Evolutionary conservation across 192 early-diverging fungal species (phyloP).

Genomic region (Coemansia biformis): DNA sequence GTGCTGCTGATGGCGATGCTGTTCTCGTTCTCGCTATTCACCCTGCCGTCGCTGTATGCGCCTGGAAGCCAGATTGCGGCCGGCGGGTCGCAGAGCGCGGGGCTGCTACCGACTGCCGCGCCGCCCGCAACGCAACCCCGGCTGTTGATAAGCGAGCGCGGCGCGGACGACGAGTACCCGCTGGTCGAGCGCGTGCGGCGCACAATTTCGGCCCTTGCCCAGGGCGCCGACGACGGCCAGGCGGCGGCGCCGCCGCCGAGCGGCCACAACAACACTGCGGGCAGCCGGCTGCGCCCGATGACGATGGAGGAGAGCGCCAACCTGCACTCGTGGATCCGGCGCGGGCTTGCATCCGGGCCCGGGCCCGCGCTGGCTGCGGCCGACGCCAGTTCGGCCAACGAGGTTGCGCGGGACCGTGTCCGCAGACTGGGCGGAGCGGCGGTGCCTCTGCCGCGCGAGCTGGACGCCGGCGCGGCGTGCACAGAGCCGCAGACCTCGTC

Average conservation of each 20-base stretch:
- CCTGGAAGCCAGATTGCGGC: conserved; percentile 25
- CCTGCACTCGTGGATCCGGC: conserved; percentile 42
- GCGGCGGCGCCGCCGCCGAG: too few species aligned
- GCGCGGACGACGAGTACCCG: conserved; percentile 13
- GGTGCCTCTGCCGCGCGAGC: too few species aligned
- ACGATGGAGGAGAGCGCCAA: conserved; percentile 44
- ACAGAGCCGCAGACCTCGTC: conserved; percentile 10
- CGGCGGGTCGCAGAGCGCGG: conserved; percentile 23
- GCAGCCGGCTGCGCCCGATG: conserved; percentile 35
- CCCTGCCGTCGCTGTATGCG: conserved; percentile 57
- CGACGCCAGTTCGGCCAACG: neutral
- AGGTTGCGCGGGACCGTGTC: too few species aligned
- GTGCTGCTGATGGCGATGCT: conserved; percentile 62
- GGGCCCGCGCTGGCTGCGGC: neutral
- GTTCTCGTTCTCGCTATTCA: conserved; percentile 79
- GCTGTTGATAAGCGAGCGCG: conserved; percentile 14
- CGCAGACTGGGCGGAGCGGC: too few species aligned
- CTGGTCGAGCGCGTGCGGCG: conserved; percentile 40
- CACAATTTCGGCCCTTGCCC: conserved; percentile 26
- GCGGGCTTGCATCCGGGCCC: conserved; percentile 8
- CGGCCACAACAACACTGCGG: neutral
- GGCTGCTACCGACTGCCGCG: too few species aligned
- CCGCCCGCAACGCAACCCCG: conserved; percentile 23
- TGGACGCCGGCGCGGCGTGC: too few species aligned
- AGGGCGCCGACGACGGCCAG: too few species aligned